These are phyloP conservation scores for Bipolaris cookei DNA, from an alignment of 2,329 filamentous ascomycete species.

Conservation along the genomic window DNA sequence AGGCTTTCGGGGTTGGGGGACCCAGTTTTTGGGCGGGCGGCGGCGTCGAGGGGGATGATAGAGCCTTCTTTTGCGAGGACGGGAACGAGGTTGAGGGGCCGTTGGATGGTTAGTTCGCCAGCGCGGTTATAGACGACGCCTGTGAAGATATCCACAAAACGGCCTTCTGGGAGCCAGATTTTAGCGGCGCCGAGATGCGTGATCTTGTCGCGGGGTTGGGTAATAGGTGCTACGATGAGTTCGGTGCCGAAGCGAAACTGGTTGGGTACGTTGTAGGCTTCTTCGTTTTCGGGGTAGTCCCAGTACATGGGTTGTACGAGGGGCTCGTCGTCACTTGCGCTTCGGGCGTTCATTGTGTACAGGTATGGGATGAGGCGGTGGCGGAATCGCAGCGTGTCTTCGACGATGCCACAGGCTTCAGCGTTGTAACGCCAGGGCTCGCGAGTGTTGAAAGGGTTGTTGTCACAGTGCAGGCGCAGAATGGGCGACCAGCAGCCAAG, in stretches of 20 bases:
- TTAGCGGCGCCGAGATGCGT: conserved; percentile 58
- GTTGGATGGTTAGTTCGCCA: conserved; percentile 59
- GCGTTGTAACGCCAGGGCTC: conserved; percentile 66
- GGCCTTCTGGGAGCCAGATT: conserved; percentile 63
- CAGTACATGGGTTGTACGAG: conserved; percentile 69
- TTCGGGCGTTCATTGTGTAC: conserved; percentile 62
- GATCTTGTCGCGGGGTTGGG: conserved; percentile 55
- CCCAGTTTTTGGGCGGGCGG: conserved; percentile 54
- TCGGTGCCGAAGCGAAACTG: conserved; percentile 66
- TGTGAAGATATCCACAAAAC: conserved; percentile 65
- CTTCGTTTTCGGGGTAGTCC: conserved; percentile 59
- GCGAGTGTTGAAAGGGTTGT: conserved; percentile 64
- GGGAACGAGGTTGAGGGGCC: conserved; percentile 58
- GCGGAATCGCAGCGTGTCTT: conserved; percentile 59
- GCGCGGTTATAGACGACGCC: conserved; percentile 64
- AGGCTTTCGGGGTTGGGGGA: conserved; percentile 55
- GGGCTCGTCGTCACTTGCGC: conserved; percentile 56
- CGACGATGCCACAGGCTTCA: conserved; percentile 57
- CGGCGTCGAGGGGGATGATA: conserved; percentile 63
- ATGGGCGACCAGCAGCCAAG: conserved; percentile 67
- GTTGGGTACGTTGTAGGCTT: conserved; percentile 64
- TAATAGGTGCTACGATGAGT: conserved; percentile 64
- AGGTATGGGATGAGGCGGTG: conserved; percentile 67
- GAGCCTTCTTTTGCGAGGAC: conserved; percentile 63
- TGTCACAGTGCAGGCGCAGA: conserved; percentile 65